These are phyloP conservation scores for Euclidium syriacum DNA, from an alignment of 345 rosid genomes.

Conservation along the genomic window DNA sequence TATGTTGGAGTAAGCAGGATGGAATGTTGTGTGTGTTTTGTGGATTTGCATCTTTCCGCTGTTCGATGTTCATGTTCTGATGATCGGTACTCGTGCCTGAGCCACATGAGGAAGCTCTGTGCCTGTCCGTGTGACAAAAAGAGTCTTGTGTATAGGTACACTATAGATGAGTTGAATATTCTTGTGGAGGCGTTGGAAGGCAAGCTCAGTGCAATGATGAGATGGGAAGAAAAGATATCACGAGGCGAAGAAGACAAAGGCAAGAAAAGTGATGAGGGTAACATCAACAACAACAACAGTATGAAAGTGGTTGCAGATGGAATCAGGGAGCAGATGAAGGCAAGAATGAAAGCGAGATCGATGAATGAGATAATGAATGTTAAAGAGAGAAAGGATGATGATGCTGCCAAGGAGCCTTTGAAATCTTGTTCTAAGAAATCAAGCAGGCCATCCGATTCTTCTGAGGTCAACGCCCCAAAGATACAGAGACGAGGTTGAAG, in stretches of 20 bases:
- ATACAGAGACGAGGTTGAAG: slow-evolving; percentile 18
- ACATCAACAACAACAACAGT: background rate
- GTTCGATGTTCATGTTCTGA: slow-evolving; percentile 50
- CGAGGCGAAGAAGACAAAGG: slow-evolving; percentile 21
- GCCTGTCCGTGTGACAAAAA: slow-evolving; percentile 49
- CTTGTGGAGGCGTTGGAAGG: slow-evolving; percentile 65
- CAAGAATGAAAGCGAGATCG: slow-evolving; percentile 23
- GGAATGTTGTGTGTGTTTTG: slow-evolving; percentile 52
- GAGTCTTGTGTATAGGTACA: slow-evolving; percentile 49
- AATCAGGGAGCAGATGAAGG: slow-evolving; percentile 34
- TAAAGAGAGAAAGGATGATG: background rate
- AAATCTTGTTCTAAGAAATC: slow-evolving; percentile 1
- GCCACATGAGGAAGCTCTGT: slow-evolving; percentile 61
- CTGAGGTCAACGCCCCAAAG: background rate
- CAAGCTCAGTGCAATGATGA: slow-evolving; percentile 41
- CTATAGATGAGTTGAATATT: slow-evolving; percentile 41
- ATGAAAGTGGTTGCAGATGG: slow-evolving; percentile 20
- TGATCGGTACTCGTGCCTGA: slow-evolving; percentile 48
- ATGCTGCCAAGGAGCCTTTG: background rate
- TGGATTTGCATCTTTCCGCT: slow-evolving; percentile 67
- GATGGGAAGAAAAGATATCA: slow-evolving; percentile 41
- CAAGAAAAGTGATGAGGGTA: background rate
- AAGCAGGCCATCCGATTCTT: slow-evolving; percentile 2
- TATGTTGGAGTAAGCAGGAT: slow-evolving; percentile 43
- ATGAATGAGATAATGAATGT: background rate